Conservation (phyloP, 169 alveolate species). For the Plasmodium ovale region DNA sequence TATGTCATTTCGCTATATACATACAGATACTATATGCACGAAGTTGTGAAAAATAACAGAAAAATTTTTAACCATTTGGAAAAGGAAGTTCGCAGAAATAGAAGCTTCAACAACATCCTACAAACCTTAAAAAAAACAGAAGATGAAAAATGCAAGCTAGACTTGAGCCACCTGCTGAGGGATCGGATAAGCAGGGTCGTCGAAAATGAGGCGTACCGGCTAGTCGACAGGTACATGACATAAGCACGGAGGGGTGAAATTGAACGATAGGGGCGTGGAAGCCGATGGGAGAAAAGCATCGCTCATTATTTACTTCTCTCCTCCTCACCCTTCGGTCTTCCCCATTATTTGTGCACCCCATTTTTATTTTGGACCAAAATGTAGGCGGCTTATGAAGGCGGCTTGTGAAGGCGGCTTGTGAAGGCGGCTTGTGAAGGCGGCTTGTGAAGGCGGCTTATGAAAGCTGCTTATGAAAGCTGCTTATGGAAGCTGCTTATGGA, state of each 20-base stretch:
- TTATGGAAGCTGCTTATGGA: too few relatives aligned
- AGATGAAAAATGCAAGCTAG: slow-evolving; percentile 16
- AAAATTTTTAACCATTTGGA: slow-evolving; percentile 41
- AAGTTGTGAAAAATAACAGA: slow-evolving; percentile 59
- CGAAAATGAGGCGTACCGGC: slow-evolving; percentile 40
- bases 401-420: too few relatives aligned
- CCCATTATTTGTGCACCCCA: too few relatives aligned
- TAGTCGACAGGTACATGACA: slow-evolving; percentile 42
- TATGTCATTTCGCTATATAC: slow-evolving; percentile 67
- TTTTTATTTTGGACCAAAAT: too few relatives aligned
- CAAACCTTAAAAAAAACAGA: slow-evolving; percentile 35
- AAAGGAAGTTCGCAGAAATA: slow-evolving; percentile 57
- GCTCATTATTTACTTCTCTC: too few relatives aligned
- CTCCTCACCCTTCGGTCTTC: too few relatives aligned
- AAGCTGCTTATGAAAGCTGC: too few relatives aligned
- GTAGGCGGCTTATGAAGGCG: too few relatives aligned
- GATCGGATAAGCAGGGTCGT: slow-evolving; percentile 40
- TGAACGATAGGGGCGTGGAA: neutral
- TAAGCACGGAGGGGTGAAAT: too few relatives aligned
- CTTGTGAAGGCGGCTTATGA: too few relatives aligned
- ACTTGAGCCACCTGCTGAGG: slow-evolving; percentile 32
- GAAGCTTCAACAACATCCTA: slow-evolving; percentile 39
- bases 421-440: too few relatives aligned
- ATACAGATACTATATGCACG: slow-evolving; percentile 68
- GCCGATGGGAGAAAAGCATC: too few relatives aligned